Evolutionary conservation across 2,329 filamentous ascomycete genomes (phyloP), one percentile per base, ranked within the genome.

Genomic region (Zymoseptoria crescenta): DNA sequence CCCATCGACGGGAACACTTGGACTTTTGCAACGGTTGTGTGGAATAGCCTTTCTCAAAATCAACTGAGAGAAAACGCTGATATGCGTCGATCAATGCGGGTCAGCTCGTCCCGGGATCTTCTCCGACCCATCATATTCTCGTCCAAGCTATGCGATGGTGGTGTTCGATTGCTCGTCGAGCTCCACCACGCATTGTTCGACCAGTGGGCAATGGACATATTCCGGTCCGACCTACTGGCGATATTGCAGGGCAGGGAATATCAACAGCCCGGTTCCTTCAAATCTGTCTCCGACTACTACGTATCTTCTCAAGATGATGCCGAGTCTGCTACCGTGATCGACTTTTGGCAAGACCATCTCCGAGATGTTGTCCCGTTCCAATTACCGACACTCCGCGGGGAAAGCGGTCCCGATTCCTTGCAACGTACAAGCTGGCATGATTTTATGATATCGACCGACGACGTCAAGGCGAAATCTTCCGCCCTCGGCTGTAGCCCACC

Each of bases 141-240:
- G 60, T 73, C 91, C 1, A 65, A 65, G 10, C 54, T 64, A 56
- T 30, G 55, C 7, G 19, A 64, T 19, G 54, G 69, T 4, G 58
- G 63, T 53, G 30, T 65, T 75, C 3, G 71, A 70, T 60, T 73
- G 1, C 67, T 82, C 9, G 56, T 89, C 51, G 79, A 87, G 10
- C 77, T 95, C 0, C 91, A 96, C 69, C 92, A 96, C 73, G 85
- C 89, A 0, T 72, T 95, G 0, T 96, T 96, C 69, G 92, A 96
- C 72, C 92, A 91, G n/a, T 96, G 92, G 92, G 92, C 91, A 0
- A 81, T 91, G 9, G 72, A 74, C 69, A 88, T 96, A 55, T 77
- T 93, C 29, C 73, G 95, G 0, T 75, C 80, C 27, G 90, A 96
- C 70, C 74, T 96, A 4, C 77, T 81, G 3, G 68, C 67, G 0